Base-by-base conservation (phyloP, 1,139 yeast species). In the Geotrichum cucujoidarum region DNA sequence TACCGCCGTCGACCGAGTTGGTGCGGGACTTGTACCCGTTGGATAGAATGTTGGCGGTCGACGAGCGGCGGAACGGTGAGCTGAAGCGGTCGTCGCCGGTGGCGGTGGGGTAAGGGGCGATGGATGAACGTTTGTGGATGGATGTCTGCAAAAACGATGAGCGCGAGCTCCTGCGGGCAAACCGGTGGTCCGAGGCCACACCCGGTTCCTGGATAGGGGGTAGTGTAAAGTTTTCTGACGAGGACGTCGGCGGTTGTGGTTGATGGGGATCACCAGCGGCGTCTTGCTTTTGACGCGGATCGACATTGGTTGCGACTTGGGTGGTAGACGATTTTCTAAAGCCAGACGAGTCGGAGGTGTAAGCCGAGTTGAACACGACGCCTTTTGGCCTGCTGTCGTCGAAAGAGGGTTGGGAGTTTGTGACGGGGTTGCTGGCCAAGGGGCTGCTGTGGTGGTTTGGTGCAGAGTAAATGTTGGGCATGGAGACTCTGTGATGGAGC, bases 281-380 rank as follows among this genome's bases (percentile, higher is more conserved):
- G 45, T 43, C 18, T 50, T 36, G 41, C 20, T 22, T 18, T 29
- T 56, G 55, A 43, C 57, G 62, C 20, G 64, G 63, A 40, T 58
- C 62, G 4, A 58, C 55, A 4, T 57, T 44, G 14, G 57, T 40
- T 29, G 51, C 21, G 13, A 56, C 49, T 29, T 56, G 33, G 7
- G 24, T 53, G 10, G 62, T 45, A 5, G 63, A 55, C 6, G 63
- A 58, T 43, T 59, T 59, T 36, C 62, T 48, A 52, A 60, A 61
- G 20, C 62, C 63, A 11, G 54, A 57, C 1, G 63, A 59, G 48
- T 60, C 64, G 14, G 57, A 38, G 2, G 64, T 61, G 41, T 59
- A 61, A 4, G 65, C 62, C 5, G 64, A 48, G 48, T 61, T 61
- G 50, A 61, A 61, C 11, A 61, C 56, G 4, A 59, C 53, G 32